Base-by-base conservation (phyloP, 192 early-diverging fungal species). In the Linnemannia schmuckeri region DNA sequence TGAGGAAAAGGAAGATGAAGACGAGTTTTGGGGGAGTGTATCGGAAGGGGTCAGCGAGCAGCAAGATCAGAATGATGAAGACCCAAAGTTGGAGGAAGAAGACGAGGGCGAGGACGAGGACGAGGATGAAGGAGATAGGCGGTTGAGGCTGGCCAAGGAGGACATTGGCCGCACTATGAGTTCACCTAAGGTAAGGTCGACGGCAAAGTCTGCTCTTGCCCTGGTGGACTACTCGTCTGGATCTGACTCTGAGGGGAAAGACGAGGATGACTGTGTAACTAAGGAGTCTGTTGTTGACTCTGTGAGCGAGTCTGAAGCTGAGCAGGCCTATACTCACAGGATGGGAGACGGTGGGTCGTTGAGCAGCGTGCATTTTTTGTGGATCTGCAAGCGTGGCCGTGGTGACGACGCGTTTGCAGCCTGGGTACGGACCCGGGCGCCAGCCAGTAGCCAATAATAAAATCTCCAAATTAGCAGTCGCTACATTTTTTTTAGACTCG, bases 151-250 rank as follows among this genome's bases (percentile, higher is more conserved):
- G 41, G 81, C 75, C 24, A 75, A 46, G 24, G 37, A 54, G 40
- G 74, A 81, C 17, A 41, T 81, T 70, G 35, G 40, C 8, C 54
- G 61, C 5, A 47, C 30, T 18, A 78, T 68, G 42, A 66, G 24
- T 20, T 18, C n/a, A 8, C 35, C 44, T 15, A 42, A 49, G 5
- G 41, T 27, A n/a, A 37, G 22, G 22, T 22, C 6, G 38, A 46
- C 41, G 40, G 17, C 3, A 18, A 47, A 54, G 20, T 15, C 27
- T 27, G 13, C 13, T 41, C 20, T 42, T 41, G 37, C 79, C 7
- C 54, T 86, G 13, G 84, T 86, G 4, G 61, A 86, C n/a, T 86
- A 86, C 52, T 76, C 74, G 20, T 85, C 83, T 42, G 73, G 73
- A 37, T 81, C 84, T 9, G 74, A 75, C 37, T 72, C 68, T 52